A percentile compares a stretch with the other conserved stretches of the same genome.
Evolutionary conservation across 2,329 filamentous ascomycete genomes (phyloP).

Genomic region (Aspergillus sp.): DNA sequence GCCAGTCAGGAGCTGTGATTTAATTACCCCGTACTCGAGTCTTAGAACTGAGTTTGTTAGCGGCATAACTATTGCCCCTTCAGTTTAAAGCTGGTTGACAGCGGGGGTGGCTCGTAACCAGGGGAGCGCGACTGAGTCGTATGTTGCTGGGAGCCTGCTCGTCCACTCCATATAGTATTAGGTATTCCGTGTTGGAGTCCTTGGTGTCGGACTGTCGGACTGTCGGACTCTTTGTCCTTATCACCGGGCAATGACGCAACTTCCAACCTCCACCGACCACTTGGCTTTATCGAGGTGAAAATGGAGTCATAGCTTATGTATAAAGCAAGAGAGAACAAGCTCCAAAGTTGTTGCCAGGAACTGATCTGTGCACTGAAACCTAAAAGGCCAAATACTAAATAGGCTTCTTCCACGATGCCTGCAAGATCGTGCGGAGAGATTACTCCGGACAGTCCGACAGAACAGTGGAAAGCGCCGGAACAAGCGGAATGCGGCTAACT

Average conservation of each 20-base stretch:
- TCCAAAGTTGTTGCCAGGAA: background rate
- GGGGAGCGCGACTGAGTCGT: no score
- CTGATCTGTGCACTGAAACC: background rate
- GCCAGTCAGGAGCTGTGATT: background rate
- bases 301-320: background rate
- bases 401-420: background rate
- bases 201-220: no score
- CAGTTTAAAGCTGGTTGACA: background rate
- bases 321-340: background rate
- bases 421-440: background rate
- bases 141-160: no score
- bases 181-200: no score
- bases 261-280: background rate
- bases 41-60: background rate
- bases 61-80: background rate
- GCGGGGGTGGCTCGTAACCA: background rate
- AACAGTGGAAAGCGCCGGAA: background rate
- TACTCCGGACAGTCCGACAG: background rate
- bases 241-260: background rate
- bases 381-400: background rate
- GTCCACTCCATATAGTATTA: background rate
- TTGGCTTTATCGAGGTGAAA: no score
- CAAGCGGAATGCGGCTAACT: slow-evolving; percentile 12
- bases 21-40: slow-evolving; percentile 6
- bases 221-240: background rate